phyloP scores from a whole-genome alignment of 495 filamentous ascomycete genomes.

The Evansstolkia leycettana region DNA sequence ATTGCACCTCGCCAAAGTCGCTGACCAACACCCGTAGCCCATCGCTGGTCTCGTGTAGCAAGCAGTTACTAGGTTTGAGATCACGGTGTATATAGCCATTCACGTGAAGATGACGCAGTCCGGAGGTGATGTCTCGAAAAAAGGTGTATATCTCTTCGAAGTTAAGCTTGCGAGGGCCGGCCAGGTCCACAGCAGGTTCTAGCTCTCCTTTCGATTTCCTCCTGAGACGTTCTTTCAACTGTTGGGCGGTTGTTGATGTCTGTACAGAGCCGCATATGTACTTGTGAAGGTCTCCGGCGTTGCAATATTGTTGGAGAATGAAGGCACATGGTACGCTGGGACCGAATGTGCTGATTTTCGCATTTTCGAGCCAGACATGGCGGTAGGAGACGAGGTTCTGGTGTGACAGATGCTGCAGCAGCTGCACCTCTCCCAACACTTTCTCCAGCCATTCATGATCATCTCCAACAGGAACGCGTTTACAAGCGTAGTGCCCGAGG shows the following conservation, averaged over 20 bases:
- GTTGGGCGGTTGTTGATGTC: constrained; percentile 53
- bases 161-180: constrained; percentile 50
- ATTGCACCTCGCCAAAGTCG: constrained; percentile 93
- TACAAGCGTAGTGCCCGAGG: constrained; percentile 89
- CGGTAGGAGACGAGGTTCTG: constrained; percentile 95
- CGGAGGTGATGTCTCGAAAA: constrained; percentile 90
- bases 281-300: constrained; percentile 79
- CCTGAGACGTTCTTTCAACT: constrained; percentile 76
- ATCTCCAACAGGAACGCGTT: constrained; percentile 88
- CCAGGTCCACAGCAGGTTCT: constrained; percentile 35
- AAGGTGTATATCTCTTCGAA: constrained; percentile 95
- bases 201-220: constrained; percentile 56
- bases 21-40: constrained; percentile 75
- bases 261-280: constrained; percentile 64
- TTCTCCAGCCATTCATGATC: constrained; percentile 95
- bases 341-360: constrained; percentile 69
- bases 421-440: constrained; percentile 81
- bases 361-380: constrained; percentile 92
- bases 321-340: constrained; percentile 92
- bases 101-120: constrained; percentile 79
- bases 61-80: constrained; percentile 89
- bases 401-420: constrained; percentile 82
- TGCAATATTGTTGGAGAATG: constrained; percentile 96
- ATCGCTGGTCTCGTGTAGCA: constrained; percentile 64
- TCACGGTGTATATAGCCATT: constrained; percentile 95